Evolutionary conservation across 768 basidiomycete genomes (phyloP), one percentile per base, ranked within the genome.

Genomic region (Boletus vinaceobasis): DNA sequence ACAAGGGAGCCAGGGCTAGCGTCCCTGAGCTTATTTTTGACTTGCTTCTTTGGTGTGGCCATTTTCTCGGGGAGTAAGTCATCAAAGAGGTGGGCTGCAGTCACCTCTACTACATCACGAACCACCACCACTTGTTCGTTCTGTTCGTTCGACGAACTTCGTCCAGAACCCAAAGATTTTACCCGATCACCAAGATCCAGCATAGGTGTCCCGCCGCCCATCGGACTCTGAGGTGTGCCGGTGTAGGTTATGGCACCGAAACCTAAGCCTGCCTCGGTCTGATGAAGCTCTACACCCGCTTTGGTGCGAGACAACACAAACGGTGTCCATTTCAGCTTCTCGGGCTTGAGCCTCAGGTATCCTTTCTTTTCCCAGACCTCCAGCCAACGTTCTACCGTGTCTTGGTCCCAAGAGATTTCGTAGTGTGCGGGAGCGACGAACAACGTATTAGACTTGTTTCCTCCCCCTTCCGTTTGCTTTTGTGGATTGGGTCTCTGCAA

Each of bases 291-390:
- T 13, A 57, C 65, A n/a, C 63, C 66, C 4, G 57, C 57, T 58
- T 68, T 70, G 40, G 68, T 72, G 49, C 81, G 75, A 6, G 85
- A 77, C 42, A 93, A 71, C 37, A 97, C 74, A 71, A 96, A 98
- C 27, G 96, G 96, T 58, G 87, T 95, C 90, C 96, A 99, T 65
- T 92, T 93, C 57, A 98, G 78, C 69, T 85, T 85, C 65, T 96
- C 93, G 1, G 93, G 86, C 60, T 81, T 83, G 53, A 92, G 75
- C 60, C 71, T 80, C 56, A 93, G 65, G 62, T 93, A 89, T 5
- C 88, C 89, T 71, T 94, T 97, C 40, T 72, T 69, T 57, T 88
- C 85, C 84, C 90, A 90, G 50, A 77, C 78, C 39, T 72, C 73
- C 52, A 97, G 57, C 68, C 87, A 89, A 52, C 75, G 76, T 19